Conservation (phyloP, 2,329 filamentous ascomycete species). For the Ambrosiella beaveri region DNA sequence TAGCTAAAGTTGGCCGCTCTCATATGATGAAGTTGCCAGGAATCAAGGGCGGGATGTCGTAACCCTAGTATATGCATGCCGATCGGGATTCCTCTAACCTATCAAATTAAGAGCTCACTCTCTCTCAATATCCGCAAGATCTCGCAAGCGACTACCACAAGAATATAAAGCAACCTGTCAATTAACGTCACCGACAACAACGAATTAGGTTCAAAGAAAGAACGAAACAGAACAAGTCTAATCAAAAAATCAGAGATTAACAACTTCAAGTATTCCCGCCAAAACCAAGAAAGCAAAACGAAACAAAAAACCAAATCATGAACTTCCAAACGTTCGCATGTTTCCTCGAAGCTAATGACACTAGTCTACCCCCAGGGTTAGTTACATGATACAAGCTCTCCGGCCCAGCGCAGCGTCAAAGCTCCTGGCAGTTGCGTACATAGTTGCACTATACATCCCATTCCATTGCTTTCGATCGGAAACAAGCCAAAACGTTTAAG, state of each 20-base stretch:
- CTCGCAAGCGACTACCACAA: not conserved
- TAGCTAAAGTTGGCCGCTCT: too few species aligned
- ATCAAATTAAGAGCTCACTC: not conserved
- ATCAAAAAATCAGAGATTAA: not conserved
- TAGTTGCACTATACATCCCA: too few species aligned
- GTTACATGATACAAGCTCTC: too few species aligned
- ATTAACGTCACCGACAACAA: not conserved
- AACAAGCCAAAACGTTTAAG: too few species aligned
- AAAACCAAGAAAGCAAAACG: not conserved
- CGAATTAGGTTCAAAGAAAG: not conserved
- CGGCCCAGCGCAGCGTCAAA: too few species aligned
- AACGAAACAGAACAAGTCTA: not conserved
- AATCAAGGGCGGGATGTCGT: not conserved
- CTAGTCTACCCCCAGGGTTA: not conserved
- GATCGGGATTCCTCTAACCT: not conserved
- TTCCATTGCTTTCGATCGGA: too few species aligned
- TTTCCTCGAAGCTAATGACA: not conserved
- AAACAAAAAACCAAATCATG: not conserved
- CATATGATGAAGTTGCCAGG: too few species aligned
- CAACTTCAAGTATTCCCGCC: not conserved
- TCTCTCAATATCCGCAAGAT: not conserved
- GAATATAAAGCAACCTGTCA: not conserved
- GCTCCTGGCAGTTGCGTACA: too few species aligned
- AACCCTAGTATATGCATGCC: too few species aligned
- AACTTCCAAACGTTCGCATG: not conserved